Conservation (phyloP, 2,329 filamentous ascomycete genomes). For the Catunica adiposa region DNA sequence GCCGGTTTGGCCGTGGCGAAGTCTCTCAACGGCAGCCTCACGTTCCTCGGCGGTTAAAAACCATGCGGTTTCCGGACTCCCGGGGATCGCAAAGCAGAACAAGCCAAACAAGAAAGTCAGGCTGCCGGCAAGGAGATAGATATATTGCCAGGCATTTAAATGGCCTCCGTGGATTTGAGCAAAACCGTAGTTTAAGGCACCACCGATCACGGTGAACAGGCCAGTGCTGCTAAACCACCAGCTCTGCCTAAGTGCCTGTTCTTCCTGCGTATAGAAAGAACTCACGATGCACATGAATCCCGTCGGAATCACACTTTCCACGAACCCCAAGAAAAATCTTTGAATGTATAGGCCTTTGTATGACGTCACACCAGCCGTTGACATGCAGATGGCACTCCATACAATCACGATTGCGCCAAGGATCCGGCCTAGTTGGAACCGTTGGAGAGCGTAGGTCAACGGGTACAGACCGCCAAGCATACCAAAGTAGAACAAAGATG, state of each 20-base stretch:
- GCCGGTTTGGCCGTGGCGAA: constrained; percentile 46
- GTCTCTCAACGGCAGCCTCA: constrained; percentile 45
- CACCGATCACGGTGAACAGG: constrained; percentile 45
- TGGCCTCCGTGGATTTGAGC: constrained; percentile 40
- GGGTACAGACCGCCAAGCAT: constrained; percentile 57
- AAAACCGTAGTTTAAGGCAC: constrained; percentile 50
- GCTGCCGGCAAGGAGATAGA: constrained; percentile 48
- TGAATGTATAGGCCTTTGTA: constrained; percentile 49
- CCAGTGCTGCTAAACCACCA: constrained; percentile 50
- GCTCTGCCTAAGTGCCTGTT: constrained; percentile 47
- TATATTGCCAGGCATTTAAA: constrained; percentile 50
- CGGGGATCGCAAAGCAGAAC: constrained; percentile 48
- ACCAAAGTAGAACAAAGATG: constrained; percentile 60
- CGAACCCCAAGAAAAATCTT: constrained; percentile 46
- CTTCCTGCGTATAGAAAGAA: constrained; percentile 46
- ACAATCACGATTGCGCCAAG: constrained; percentile 46
- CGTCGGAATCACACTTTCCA: constrained; percentile 49
- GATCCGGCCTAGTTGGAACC: constrained; percentile 47
- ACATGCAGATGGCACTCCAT: constrained; percentile 52
- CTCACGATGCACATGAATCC: constrained; percentile 48
- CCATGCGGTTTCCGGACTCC: constrained; percentile 50
- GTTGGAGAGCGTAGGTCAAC: constrained; percentile 54
- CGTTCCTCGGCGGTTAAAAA: constrained; percentile 48
- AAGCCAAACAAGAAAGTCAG: constrained; percentile 49
- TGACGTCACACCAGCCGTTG: constrained; percentile 48